Evolutionary conservation across 352 stramenopile genomes (phyloP).

Genomic region (Phytophthora macrochlamydospora): DNA sequence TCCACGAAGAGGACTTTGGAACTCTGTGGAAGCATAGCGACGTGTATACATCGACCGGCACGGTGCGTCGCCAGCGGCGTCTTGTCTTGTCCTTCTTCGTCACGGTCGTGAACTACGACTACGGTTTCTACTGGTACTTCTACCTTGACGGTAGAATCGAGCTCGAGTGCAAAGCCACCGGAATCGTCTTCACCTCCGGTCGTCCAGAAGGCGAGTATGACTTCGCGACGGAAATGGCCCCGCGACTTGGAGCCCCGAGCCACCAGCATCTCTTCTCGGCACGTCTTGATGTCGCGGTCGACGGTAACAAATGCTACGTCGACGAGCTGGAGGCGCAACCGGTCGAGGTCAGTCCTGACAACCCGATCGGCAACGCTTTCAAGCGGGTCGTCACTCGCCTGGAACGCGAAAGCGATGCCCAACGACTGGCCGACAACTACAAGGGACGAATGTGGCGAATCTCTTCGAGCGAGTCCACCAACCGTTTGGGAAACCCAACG

Average conservation of each 20-base stretch:
- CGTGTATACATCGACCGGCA: constrained; percentile 22
- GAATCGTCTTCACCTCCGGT: constrained; percentile 79
- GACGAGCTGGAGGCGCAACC: constrained; percentile 61
- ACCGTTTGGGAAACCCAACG: constrained; percentile 56
- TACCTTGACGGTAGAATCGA: constrained; percentile 78
- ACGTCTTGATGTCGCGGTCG: constrained; percentile 74
- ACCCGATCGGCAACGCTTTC: constrained; percentile 69
- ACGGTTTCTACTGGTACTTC: constrained; percentile 77
- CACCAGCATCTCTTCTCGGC: constrained; percentile 85
- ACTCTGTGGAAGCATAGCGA: constrained; percentile 80
- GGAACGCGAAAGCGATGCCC: constrained; percentile 45
- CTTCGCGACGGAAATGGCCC: constrained; percentile 48
- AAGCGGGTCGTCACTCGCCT: constrained; percentile 47
- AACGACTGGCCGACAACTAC: constrained; percentile 45
- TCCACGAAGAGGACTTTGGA: constrained; percentile 85
- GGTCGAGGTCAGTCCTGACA: constrained; percentile 34
- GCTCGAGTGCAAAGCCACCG: constrained; percentile 75
- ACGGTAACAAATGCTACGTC: constrained; percentile 50
- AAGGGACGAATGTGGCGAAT: constrained; percentile 67
- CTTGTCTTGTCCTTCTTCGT: constrained; percentile 82
- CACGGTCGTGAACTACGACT: constrained; percentile 85
- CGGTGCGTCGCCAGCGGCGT: constrained; percentile 56
- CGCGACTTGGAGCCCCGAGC: constrained; percentile 61
- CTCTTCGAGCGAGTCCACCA: constrained; percentile 53
- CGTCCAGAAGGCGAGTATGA: constrained; percentile 50